Conservation (phyloP, 1,284 basidiomycete genomes). For the Ustilago hordei region DNA sequence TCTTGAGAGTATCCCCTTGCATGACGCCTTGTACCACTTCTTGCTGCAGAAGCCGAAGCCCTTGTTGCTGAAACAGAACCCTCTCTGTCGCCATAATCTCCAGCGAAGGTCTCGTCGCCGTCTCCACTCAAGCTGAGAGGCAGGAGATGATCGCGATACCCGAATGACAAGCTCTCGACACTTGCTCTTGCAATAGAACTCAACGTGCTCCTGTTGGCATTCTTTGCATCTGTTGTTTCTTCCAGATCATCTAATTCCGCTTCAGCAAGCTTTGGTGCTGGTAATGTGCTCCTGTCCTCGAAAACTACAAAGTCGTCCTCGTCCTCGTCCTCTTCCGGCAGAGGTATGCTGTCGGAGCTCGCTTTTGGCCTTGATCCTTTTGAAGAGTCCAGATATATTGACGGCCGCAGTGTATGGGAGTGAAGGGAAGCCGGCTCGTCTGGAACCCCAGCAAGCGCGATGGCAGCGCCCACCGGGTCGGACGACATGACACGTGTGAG, state of each 20-base stretch:
- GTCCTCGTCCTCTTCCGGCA: conserved; percentile 48
- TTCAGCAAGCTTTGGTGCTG: conserved; percentile 26
- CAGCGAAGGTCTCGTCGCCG: conserved; percentile 48
- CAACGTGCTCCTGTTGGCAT: conserved; percentile 7
- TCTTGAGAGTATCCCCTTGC: conserved; percentile 26
- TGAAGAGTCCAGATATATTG: conserved; percentile 6
- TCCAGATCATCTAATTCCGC: conserved; percentile 29
- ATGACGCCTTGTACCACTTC: conserved; percentile 14
- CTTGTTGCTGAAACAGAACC: conserved; percentile 28
- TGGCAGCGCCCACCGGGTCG: conserved; percentile 58
- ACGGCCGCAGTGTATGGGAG: conserved; percentile 30
- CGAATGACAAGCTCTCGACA: conserved; percentile 57
- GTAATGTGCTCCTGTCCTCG: conserved; percentile 32
- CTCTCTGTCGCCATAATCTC: conserved; percentile 55
- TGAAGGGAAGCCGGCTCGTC: conserved; percentile 47
- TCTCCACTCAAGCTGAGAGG: conserved; percentile 56
- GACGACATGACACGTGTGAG: conserved; percentile 37
- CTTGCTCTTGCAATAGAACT: conserved; percentile 37
- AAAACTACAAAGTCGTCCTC: conserved; percentile 62
- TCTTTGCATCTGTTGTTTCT: neutral
- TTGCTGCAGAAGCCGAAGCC: conserved; percentile 3
- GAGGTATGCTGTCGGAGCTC: conserved; percentile 37
- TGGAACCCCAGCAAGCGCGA: conserved; percentile 50
- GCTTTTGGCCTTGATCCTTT: conserved; percentile 14
- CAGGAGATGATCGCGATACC: conserved; percentile 56